Percentiles rank a stretch among this genome's conserved stretches.
Evolutionary conservation across 177 flowering plant species (phyloP).

Genomic region (Vitis hybrid): DNA sequence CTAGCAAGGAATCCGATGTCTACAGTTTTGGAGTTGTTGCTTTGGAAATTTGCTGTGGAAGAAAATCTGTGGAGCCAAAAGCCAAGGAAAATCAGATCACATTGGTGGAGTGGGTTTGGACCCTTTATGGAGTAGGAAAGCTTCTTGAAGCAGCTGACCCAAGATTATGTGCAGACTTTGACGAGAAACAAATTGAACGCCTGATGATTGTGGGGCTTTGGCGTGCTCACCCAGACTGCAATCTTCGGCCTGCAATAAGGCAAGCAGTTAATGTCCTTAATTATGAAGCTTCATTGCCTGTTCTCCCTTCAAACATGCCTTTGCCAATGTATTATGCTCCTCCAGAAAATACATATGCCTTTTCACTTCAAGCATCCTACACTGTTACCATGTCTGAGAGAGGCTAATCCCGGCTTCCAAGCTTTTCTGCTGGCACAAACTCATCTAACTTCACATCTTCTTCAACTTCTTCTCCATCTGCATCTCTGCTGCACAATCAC

Average conservation of each 20-base stretch:
- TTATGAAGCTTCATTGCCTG: conserved; percentile 3
- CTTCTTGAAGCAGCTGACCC: conserved; percentile 16
- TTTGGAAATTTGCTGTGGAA: too few relatives aligned
- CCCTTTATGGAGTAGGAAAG: conserved; percentile 8
- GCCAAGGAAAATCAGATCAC: background rate
- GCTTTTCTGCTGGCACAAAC: too few relatives aligned
- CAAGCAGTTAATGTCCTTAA: conserved; percentile 7
- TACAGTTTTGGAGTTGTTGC: too few relatives aligned
- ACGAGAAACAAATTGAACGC: conserved; percentile 2
- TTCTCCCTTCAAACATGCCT: conserved; percentile 4
- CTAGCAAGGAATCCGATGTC: too few relatives aligned
- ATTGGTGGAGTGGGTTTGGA: conserved; percentile 22
- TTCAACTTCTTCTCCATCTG: too few relatives aligned
- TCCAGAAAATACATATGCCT: background rate
- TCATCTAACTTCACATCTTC: too few relatives aligned
- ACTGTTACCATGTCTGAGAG: too few relatives aligned
- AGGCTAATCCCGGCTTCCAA: too few relatives aligned
- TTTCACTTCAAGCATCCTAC: background rate
- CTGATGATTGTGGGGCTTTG: conserved; percentile 14
- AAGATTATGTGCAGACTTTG: conserved; percentile 1
- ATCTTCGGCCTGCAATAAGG: conserved; percentile 1
- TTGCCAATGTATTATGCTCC: conserved; percentile 2
- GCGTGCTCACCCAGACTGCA: conserved; percentile 10
- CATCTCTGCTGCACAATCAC: too few relatives aligned
- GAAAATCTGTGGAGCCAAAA: background rate